These are phyloP conservation scores for Phytomonas serpens DNA, from an alignment of 208 protist species.

Conservation along the genomic window DNA sequence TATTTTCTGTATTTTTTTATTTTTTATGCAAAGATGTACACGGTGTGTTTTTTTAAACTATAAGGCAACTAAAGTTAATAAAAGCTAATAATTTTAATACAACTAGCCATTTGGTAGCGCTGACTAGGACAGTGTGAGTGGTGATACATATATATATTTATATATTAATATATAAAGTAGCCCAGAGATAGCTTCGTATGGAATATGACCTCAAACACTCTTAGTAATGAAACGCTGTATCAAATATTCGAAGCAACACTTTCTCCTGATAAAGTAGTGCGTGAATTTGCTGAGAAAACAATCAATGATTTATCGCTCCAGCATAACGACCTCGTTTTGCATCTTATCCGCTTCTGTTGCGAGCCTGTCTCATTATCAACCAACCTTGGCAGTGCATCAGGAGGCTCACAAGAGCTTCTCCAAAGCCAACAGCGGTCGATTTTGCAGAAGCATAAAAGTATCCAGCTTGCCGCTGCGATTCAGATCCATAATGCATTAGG, in stretches of 20 bases:
- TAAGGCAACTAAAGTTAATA: neutral
- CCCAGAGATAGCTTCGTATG: neutral
- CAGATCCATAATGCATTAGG: slow-evolving; percentile 68
- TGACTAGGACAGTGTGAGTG: neutral
- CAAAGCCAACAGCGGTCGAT: slow-evolving; percentile 13
- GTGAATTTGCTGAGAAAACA: slow-evolving; percentile 56
- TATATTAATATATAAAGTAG: neutral
- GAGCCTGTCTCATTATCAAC: slow-evolving; percentile 4
- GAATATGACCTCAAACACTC: slow-evolving; percentile 10
- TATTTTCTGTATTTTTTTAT: neutral
- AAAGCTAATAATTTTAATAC: neutral
- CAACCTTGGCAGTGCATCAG: neutral
- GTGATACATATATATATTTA: neutral
- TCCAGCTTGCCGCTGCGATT: slow-evolving; percentile 56
- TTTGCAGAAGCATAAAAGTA: slow-evolving; percentile 7
- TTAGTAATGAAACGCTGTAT: slow-evolving; percentile 32
- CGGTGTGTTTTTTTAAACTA: neutral
- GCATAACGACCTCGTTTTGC: slow-evolving; percentile 43
- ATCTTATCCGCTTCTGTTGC: slow-evolving; percentile 50
- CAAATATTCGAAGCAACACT: slow-evolving; percentile 63
- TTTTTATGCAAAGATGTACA: neutral
- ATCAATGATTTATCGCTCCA: slow-evolving; percentile 32
- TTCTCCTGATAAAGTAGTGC: slow-evolving; percentile 43
- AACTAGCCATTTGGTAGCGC: neutral
- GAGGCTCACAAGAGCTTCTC: slow-evolving; percentile 2